Percentiles rank a stretch among this genome's conserved stretches.
These are phyloP conservation scores for Sordaria brevicollis DNA, from an alignment of 495 filamentous ascomycete genomes.

Conservation along the genomic window DNA sequence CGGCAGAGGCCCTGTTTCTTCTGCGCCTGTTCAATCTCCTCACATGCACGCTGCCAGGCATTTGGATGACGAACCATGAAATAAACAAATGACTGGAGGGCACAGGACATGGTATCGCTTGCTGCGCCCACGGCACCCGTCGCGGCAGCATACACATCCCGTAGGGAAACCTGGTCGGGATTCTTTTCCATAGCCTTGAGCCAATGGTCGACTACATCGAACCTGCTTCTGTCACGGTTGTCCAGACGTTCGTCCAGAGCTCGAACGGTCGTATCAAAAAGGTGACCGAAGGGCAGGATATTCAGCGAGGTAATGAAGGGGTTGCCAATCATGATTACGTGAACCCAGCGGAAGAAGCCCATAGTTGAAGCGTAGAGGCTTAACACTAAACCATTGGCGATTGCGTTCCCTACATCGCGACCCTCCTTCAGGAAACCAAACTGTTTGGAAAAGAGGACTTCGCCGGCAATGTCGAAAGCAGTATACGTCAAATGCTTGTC, in stretches of 20 bases:
- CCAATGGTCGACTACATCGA: background rate
- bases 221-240: slow-evolving; percentile 17
- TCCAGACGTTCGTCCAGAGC: slow-evolving; percentile 27
- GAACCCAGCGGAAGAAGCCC: slow-evolving; percentile 30
- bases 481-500: slow-evolving; percentile 30
- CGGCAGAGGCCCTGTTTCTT: slow-evolving; percentile 10
- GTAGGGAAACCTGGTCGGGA: background rate
- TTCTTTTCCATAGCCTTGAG: background rate
- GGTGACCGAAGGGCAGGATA: slow-evolving; percentile 30
- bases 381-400: slow-evolving; percentile 9
- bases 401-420: slow-evolving; percentile 29
- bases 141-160: background rate
- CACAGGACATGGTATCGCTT: slow-evolving; percentile 1
- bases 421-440: slow-evolving; percentile 34
- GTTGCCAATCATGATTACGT: slow-evolving; percentile 26
- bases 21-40: background rate
- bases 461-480: slow-evolving; percentile 26
- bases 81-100: background rate
- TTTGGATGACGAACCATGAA: background rate
- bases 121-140: background rate
- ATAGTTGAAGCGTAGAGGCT: slow-evolving; percentile 19
- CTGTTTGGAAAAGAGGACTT: slow-evolving; percentile 21
- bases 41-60: background rate
- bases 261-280: slow-evolving; percentile 29
- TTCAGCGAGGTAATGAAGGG: slow-evolving; percentile 30